Evolutionary conservation across 1,284 basidiomycete genomes (phyloP), one percentile per base, ranked within the genome.

Genomic region (Irpex sp.): DNA sequence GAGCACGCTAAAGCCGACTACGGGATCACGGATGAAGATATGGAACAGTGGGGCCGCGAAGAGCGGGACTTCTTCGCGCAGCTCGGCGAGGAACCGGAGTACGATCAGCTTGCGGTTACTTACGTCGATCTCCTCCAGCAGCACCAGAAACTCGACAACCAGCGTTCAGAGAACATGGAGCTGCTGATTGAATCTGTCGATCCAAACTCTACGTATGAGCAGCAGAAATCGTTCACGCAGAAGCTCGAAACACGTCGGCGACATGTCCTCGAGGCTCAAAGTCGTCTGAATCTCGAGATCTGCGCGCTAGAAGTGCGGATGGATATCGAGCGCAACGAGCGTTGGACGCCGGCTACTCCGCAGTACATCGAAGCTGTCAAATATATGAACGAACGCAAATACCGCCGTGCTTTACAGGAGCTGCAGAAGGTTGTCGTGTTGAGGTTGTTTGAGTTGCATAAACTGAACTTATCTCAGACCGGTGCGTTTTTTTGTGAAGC

Each of bases 381-480:
- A 36, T 66, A 66, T 37, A 57, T 70, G 2, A n/a, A 51, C 3
- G 54, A 66, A 15, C 65, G 65, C 2, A 60, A 65, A 11, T 75
- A 67, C 56, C 64, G 64, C 9, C 40, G 58, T 0, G 69, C 73
- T 3, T 59, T 74, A 1, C 66, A 72, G 19, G 49, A 66, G 44
- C 65, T 74, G 1, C 70, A 75, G 52, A 52, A 62, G n/a, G 67
- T 74, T 8, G 69, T 75, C 3, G 63, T 73, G 1, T 64, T 67
- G 58, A 61, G 69, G 9, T 64, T 75, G 5, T 73, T 74, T 44
- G 72, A 75, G 64, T 64, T 75, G 1, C 48, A 69, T 15, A 74
- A 74, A 59, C 58, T 69, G 31, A 73, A 73, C 59, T 21, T 69
- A 2, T 61, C 65, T 2, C 61, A 62, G 34, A 69, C 67, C 8